Base-by-base conservation (phyloP, 441 rosid species). In the Populus hybrid region DNA sequence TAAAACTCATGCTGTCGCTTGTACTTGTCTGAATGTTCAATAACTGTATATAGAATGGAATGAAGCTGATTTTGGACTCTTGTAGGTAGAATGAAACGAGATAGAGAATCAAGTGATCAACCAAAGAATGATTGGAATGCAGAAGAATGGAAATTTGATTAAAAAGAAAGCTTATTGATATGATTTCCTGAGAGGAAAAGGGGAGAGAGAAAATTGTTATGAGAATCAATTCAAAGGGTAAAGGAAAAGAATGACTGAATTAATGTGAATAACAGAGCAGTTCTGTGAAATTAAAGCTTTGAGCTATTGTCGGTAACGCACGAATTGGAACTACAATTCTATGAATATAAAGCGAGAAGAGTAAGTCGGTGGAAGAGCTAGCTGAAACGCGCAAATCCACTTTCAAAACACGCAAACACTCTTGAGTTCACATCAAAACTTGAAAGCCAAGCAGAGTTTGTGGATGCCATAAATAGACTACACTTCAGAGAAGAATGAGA, bases 1-100 rank as follows among this genome's bases (percentile, higher is more conserved):
- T 77, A 66, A 87, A 81, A 83, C 89, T 78, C 95, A 89, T 89
- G 68, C 70, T 73, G 76, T 74, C 71, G 77, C 76, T 74, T 75
- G 6, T 50, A 40, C 77, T 73, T 68, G 76, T 83, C 78, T 69
- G 28, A 64, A 35, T 68, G 63, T 31, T 35, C 53, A 31, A 74
- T 64, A 65, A 45, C 66, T 71, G 59, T 12, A 7, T 65, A 26
- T 74, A 11, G 16, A 61, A 61, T 45, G 28, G 65, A 61, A 61
- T 21, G 65, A 76, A 68, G 50, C 38, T 33, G 23, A 64, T 67
- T n/a, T 68, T 45, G 75, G 72, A 26, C 21, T 11, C n/a, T 10
- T 10, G 26, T 45, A 69, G 72, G 75, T 74, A 18, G 31, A 79
- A 76, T 8, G 36, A 77, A 12, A 72, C 42, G 69, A 68, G 40